Evolutionary conservation across 352 stramenopile genomes (phyloP).

Genomic region (Pythium dissotocum): DNA sequence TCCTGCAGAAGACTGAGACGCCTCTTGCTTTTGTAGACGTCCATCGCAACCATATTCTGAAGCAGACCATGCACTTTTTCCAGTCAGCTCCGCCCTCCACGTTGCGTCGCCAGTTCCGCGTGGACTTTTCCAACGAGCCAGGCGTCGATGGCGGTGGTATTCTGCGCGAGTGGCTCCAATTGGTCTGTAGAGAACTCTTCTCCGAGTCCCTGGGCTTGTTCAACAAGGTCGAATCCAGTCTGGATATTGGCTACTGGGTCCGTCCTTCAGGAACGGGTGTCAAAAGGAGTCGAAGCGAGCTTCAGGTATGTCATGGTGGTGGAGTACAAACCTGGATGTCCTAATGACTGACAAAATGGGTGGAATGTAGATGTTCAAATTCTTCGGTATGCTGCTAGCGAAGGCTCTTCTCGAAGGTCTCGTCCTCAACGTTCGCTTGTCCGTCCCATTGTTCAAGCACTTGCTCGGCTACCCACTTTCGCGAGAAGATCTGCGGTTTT

Average conservation of each 20-base stretch:
- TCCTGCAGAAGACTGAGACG: neutral
- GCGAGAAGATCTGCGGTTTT: conserved; percentile 55
- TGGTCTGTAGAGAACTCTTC: conserved; percentile 74
- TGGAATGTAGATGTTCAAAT: conserved; percentile 69
- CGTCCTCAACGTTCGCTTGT: conserved; percentile 67
- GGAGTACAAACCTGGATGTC: too few relatives aligned
- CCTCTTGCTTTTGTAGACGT: conserved; percentile 39
- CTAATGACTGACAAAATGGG: neutral
- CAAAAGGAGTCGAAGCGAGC: conserved; percentile 29
- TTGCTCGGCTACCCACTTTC: conserved; percentile 61
- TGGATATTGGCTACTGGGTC: conserved; percentile 69
- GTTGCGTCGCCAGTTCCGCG: conserved; percentile 69
- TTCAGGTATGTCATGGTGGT: conserved; percentile 36
- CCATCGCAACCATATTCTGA: conserved; percentile 63
- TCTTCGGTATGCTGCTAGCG: conserved; percentile 68
- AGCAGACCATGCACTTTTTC: conserved; percentile 68
- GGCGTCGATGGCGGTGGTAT: conserved; percentile 78
- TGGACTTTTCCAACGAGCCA: conserved; percentile 86
- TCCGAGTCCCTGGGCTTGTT: conserved; percentile 53
- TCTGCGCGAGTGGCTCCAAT: conserved; percentile 75
- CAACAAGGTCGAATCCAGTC: conserved; percentile 37
- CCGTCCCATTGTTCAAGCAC: conserved; percentile 67
- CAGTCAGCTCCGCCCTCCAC: conserved; percentile 44
- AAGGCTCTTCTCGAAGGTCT: conserved; percentile 77
- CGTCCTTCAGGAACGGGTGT: conserved; percentile 31